Conservation (phyloP, 495 filamentous ascomycete genomes). For the Annulohypoxylon nitens region DNA sequence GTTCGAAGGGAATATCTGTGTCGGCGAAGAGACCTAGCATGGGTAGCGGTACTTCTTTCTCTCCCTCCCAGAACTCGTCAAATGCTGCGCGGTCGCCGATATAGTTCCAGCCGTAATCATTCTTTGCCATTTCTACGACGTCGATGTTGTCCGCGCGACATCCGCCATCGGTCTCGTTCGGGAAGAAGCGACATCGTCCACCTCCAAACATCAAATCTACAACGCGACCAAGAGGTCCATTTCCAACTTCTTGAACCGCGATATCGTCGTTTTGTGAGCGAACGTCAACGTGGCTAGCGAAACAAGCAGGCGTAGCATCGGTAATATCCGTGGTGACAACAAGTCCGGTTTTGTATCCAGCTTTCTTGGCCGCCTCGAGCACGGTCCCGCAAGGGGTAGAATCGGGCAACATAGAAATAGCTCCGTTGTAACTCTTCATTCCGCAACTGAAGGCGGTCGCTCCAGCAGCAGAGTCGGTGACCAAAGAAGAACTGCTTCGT, state of each 20-base stretch:
- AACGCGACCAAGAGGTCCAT: slow-evolving; percentile 82
- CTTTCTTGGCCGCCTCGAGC: slow-evolving; percentile 91
- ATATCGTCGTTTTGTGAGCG: slow-evolving; percentile 88
- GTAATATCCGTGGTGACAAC: slow-evolving; percentile 97
- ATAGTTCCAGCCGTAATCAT: slow-evolving; percentile 83
- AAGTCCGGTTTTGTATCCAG: slow-evolving; percentile 91
- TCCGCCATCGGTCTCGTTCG: slow-evolving; percentile 79
- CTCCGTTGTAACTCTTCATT: slow-evolving; percentile 93
- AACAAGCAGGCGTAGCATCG: slow-evolving; percentile 97
- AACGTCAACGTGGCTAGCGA: slow-evolving; percentile 86
- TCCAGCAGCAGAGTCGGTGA: slow-evolving; percentile 95
- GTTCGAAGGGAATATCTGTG: slow-evolving; percentile 89
- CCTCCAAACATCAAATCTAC: slow-evolving; percentile 94
- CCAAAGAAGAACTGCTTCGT: slow-evolving; percentile 80
- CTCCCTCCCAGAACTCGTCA: slow-evolving; percentile 78
- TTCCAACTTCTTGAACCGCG: slow-evolving; percentile 88
- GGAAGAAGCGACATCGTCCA: slow-evolving; percentile 92
- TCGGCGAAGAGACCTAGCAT: slow-evolving; percentile 88
- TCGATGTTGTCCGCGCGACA: slow-evolving; percentile 83
- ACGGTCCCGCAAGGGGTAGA: slow-evolving; percentile 91
- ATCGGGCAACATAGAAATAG: slow-evolving; percentile 89
- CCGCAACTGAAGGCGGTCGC: slow-evolving; percentile 96
- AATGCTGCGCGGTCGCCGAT: slow-evolving; percentile 79
- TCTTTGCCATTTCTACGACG: slow-evolving; percentile 73
- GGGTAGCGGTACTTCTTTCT: slow-evolving; percentile 76